These are phyloP conservation scores for button mushroom (Agaricus bisporus) DNA, from an alignment of 768 basidiomycete genomes.

Conservation along the genomic window DNA sequence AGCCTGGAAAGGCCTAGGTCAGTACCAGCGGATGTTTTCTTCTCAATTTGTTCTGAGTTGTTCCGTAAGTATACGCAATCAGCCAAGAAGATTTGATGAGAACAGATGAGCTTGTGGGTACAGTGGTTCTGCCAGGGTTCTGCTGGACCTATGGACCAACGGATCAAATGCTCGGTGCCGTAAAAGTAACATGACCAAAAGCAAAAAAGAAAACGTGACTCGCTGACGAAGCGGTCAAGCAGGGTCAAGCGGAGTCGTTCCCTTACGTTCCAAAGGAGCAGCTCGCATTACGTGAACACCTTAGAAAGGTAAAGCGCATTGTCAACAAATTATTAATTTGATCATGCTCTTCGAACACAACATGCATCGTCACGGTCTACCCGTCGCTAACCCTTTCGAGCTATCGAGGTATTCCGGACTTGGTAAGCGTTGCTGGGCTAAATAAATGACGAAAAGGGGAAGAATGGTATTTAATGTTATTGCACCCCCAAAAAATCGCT, in stretches of 20 bases:
- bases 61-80: neutral
- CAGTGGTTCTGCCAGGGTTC: neutral
- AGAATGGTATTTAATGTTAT: too few relatives aligned
- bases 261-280: too few relatives aligned
- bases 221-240: neutral
- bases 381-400: too few relatives aligned
- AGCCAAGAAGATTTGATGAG: neutral
- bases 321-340: too few relatives aligned
- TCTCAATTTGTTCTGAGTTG: neutral
- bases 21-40: neutral
- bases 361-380: too few relatives aligned
- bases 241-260: neutral
- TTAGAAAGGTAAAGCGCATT: too few relatives aligned
- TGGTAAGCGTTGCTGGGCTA: too few relatives aligned
- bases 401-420: too few relatives aligned
- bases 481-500: too few relatives aligned
- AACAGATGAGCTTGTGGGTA: neutral
- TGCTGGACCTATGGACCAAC: neutral
- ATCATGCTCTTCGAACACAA: neutral
- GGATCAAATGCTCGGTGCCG: slow-evolving; percentile 9
- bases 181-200: neutral
- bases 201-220: neutral
- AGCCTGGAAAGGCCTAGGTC: neutral
- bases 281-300: neutral
- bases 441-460: too few relatives aligned